phyloP scores from a whole-genome alignment of 495 filamentous ascomycete genomes.

The Hamigera avellanea region DNA sequence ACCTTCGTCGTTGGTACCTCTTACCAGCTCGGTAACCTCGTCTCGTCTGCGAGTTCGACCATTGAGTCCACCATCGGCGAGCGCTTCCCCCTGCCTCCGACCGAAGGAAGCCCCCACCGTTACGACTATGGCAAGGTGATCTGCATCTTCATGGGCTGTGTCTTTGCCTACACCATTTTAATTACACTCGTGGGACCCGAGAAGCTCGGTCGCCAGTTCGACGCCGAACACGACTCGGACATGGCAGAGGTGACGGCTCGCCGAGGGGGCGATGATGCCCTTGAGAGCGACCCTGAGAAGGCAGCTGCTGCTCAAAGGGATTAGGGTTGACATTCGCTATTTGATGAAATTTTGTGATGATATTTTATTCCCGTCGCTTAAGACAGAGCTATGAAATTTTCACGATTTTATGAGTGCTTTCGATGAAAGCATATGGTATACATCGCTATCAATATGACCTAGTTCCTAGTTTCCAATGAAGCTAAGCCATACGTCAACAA shows the following conservation, averaged over 20 bases:
- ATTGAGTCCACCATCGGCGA: slow-evolving; percentile 78
- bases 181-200: slow-evolving; percentile 71
- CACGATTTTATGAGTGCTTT: too few relatives aligned
- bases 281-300: slow-evolving; percentile 14
- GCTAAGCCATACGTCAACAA: too few relatives aligned
- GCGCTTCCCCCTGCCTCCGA: slow-evolving; percentile 60
- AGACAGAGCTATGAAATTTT: too few relatives aligned
- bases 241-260: slow-evolving; percentile 36
- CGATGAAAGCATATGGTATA: too few relatives aligned
- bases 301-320: background rate
- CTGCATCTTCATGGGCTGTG: slow-evolving; percentile 86
- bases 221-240: slow-evolving; percentile 55
- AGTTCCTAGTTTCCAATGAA: too few relatives aligned
- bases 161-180: slow-evolving; percentile 72
- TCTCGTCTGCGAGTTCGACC: slow-evolving; percentile 66
- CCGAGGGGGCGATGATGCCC: too few relatives aligned
- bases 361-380: too few relatives aligned
- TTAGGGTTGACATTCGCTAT: too few relatives aligned
- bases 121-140: slow-evolving; percentile 87
- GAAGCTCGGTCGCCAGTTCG: slow-evolving; percentile 52
- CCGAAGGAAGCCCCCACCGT: slow-evolving; percentile 29
- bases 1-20: slow-evolving; percentile 75
- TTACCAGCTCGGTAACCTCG: slow-evolving; percentile 81
- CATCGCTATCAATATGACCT: too few relatives aligned
- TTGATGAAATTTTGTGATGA: too few relatives aligned